Evolutionary conservation across 768 basidiomycete genomes (phyloP), one percentile per base, ranked within the genome.

Genomic region (Hypholoma fasciculare): DNA sequence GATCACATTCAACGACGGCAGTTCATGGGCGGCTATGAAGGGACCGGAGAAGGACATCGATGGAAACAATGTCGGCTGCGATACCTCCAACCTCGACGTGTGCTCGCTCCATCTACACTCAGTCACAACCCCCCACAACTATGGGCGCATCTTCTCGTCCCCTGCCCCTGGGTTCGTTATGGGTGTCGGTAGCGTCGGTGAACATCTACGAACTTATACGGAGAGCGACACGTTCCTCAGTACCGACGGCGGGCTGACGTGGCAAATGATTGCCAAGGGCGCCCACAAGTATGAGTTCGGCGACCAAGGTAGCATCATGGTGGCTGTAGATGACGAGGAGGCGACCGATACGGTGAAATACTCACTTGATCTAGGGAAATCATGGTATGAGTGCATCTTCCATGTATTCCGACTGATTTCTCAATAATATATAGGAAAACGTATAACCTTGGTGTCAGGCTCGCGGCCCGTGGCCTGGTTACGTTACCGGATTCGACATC

Each of bases 281-380:
- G 91, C 96, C 0, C 88, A 93, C 69, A 94, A 95, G 73, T 98
- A 98, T 67, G 96, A 98, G 74, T 96, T 98, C 69, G 97, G 97
- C 5, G 97, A 97, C 66, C 81, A 82, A 65, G 97, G 82, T 0
- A 90, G 89, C 65, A 82, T 98, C 26, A 65, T 91, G 34, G 84
- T 98, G 11, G 76, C 88, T 23, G 84, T 94, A 3, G 88, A 96
- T 63, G 94, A 99, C 63, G 96, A 98, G 66, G 87, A 90, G 38
- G 67, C 74, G 20, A 88, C 87, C 3, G 84, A 89, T 59, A 75
- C 74, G 13, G 74, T 97, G 17, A 76, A 76, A 42, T 98, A 96
- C 69, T 93, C 92, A 7, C 82, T 86, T 27, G 89, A 99, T 69
- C 78, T 91, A 23, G 96, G 97, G 6, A 76, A 78, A 57, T 86